phyloP scores from a whole-genome alignment of 1,284 basidiomycete genomes.

The Jaminaea rosea region DNA sequence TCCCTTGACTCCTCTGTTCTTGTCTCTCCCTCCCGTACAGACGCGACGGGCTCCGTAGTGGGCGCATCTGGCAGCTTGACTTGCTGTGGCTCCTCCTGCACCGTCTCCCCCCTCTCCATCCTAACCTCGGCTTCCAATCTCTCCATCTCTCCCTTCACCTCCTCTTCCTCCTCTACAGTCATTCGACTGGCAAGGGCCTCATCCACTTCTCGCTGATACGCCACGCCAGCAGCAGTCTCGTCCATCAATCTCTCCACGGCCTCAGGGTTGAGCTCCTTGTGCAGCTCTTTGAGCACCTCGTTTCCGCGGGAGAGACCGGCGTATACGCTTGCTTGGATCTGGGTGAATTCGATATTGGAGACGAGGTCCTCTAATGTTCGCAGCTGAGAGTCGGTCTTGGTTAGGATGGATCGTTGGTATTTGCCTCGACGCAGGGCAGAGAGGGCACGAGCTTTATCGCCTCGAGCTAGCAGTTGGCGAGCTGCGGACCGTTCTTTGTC shows the following conservation, averaged over 20 bases:
- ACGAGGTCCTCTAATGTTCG: conserved; percentile 83
- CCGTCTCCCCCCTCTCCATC: not conserved
- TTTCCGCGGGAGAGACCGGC: conserved; percentile 89
- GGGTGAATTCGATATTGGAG: conserved; percentile 87
- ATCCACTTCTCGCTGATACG: conserved; percentile 88
- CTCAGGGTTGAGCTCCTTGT: conserved; percentile 83
- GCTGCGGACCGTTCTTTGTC: conserved; percentile 84
- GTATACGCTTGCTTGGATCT: conserved; percentile 83
- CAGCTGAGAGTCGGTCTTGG: conserved; percentile 81
- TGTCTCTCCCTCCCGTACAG: not conserved
- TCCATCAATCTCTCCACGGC: conserved; percentile 86
- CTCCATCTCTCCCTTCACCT: conserved; percentile 65
- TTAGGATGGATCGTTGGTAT: conserved; percentile 79
- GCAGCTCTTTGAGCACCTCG: conserved; percentile 82
- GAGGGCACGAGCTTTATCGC: conserved; percentile 76
- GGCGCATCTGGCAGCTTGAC: not conserved
- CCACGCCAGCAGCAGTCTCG: conserved; percentile 81
- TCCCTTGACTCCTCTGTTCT: not conserved
- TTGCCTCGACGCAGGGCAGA: conserved; percentile 78
- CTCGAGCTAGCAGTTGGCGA: conserved; percentile 65
- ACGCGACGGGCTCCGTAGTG: not conserved
- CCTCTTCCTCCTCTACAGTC: conserved; percentile 82
- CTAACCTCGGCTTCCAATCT: conserved; percentile 21
- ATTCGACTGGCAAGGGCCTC: conserved; percentile 74
- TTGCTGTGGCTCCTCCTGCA: not conserved